These are phyloP conservation scores for Tephrocybe sp. DNA, from an alignment of 768 basidiomycete species.

Conservation along the genomic window DNA sequence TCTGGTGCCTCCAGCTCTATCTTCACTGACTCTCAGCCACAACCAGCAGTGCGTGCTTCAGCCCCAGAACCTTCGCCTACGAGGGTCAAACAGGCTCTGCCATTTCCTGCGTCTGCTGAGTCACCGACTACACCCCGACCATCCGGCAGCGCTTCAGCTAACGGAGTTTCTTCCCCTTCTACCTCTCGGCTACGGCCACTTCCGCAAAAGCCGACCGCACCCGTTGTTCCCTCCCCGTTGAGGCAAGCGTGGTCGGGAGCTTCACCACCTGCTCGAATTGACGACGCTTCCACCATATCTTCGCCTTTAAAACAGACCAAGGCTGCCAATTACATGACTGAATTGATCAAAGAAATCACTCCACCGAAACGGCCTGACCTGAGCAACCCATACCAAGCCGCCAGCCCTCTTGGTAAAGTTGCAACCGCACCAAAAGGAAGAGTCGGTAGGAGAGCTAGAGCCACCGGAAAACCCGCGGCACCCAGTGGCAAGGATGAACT, in stretches of 20 bases:
- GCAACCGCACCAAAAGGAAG: conserved; percentile 37
- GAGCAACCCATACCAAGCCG: conserved; percentile 75
- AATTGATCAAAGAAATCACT: conserved; percentile 68
- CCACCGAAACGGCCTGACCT: conserved; percentile 65
- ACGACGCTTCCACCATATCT: conserved; percentile 23
- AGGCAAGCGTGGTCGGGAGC: conserved; percentile 67
- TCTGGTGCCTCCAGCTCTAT: conserved; percentile 22
- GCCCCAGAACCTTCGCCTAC: conserved; percentile 33
- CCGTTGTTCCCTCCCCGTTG: conserved; percentile 70
- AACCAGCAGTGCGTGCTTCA: conserved; percentile 26
- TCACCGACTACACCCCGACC: conserved; percentile 26
- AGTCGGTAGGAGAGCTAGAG: conserved; percentile 40
- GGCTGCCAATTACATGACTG: conserved; percentile 66
- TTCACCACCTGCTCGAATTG: conserved; percentile 33
- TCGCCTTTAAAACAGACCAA: conserved; percentile 50
- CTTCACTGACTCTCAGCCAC: conserved; percentile 14
- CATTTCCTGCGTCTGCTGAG: conserved; percentile 31
- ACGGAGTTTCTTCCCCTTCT: conserved; percentile 21
- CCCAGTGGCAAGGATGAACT: conserved; percentile 25
- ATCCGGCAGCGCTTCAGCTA: conserved; percentile 16
- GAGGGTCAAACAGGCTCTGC: conserved; percentile 25
- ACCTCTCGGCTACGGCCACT: conserved; percentile 39
- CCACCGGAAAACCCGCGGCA: conserved; percentile 35
- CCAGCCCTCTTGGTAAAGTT: conserved; percentile 56
- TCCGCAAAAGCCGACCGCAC: conserved; percentile 52